Base-by-base conservation (phyloP, 2,329 filamentous ascomycete species). In the Leptographium lundbergii region DNA sequence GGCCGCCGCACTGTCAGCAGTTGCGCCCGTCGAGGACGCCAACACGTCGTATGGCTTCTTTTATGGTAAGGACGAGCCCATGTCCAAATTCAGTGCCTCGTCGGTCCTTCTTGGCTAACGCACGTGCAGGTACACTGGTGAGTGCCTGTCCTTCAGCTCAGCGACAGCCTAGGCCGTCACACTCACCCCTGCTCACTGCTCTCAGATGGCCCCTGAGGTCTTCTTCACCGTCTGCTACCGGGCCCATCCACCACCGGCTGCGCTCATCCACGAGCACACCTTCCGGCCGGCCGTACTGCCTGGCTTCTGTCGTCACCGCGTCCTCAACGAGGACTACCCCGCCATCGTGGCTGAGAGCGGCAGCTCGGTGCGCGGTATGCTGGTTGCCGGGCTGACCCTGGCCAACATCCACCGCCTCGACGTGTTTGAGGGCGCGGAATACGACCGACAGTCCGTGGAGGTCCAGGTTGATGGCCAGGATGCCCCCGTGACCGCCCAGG, bases 181-280 rank as follows among this genome's bases (percentile, higher is more conserved):
- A 9, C 25, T n/a, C 22, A 17, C 24, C 11, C 6, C 27, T 22
- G 22, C 14, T 19, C 7, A 19, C 19, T 6, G 11, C 9, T 9
- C 6, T 2, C 54, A 79, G 68, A 96, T 96, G 91, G 88, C 86
- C n/a, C 84, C 87, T 0, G 82, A 87, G 67, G 85, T 97, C 66
- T 89, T 97, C 65, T 87, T 88, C 73, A 87, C 87, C 39, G 91
- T 96, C 51, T 89, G 89, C 71, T 89, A 91, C 72, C 82, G 84
- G 64, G 72, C 73, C 10, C 70, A 74, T 19, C 66, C 69, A 6
- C 76, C 78, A 62, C 67, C 81, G 67, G 42, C 79, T 70, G 67
- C 77, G 70, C 70, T 80, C 45, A 67, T 73, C 59, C 69, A 81
- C 54, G 74, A 92, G 42, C 82, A 82, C 62, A 81, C 71, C 0